Evolutionary conservation across 2,329 filamentous ascomycete species (phyloP).

Genomic region (Didymella sp.): DNA sequence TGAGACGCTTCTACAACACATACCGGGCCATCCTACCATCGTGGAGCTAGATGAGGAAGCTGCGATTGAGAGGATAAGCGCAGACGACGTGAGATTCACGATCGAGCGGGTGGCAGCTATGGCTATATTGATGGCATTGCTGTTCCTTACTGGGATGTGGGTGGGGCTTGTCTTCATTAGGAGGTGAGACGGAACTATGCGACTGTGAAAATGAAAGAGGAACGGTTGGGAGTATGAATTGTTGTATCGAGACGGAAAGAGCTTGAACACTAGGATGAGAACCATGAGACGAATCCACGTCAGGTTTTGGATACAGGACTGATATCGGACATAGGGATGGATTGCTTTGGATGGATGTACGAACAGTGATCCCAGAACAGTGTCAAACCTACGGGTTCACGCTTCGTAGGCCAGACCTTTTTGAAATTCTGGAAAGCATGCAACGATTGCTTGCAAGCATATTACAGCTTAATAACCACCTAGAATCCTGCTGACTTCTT

Average conservation of each 20-base stretch:
- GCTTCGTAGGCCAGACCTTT: not conserved
- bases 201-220: not conserved
- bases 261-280: not conserved
- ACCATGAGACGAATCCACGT: not conserved
- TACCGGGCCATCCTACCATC: slow-evolving; percentile 15
- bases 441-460: not conserved
- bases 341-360: not conserved
- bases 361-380: slow-evolving; percentile 9
- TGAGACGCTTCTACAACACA: slow-evolving; percentile 31
- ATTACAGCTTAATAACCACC: not conserved
- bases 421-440: not conserved
- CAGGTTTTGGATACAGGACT: not conserved
- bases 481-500: not conserved
- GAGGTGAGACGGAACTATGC: too few species aligned
- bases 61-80: slow-evolving; percentile 12
- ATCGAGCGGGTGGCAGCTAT: slow-evolving; percentile 31
- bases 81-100: slow-evolving; percentile 31
- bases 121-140: slow-evolving; percentile 24
- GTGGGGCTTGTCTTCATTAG: slow-evolving; percentile 14
- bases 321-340: not conserved
- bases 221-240: not conserved
- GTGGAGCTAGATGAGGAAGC: slow-evolving; percentile 27
- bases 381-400: not conserved
- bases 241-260: not conserved
- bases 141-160: slow-evolving; percentile 25